Evolutionary conservation across 2,329 filamentous ascomycete genomes (phyloP).

Genomic region (Claviceps sp.): DNA sequence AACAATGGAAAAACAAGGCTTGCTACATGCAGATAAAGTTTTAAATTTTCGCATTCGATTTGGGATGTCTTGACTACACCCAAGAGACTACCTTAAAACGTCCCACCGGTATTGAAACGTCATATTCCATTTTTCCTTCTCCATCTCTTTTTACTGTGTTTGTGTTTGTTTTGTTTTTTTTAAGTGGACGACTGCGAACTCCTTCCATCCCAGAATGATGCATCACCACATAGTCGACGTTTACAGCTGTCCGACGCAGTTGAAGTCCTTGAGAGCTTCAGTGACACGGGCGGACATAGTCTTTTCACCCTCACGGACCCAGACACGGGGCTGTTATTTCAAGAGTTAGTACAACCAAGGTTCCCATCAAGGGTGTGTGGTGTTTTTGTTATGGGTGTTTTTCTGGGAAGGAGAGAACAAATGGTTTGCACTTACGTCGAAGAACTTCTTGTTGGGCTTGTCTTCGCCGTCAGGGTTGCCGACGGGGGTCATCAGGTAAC

Average conservation of each 20-base stretch:
- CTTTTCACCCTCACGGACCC: slow-evolving; percentile 96
- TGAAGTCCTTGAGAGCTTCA: slow-evolving; percentile 83
- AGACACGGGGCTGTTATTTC: slow-evolving; percentile 59
- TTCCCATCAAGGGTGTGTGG: neutral
- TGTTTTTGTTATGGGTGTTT: neutral
- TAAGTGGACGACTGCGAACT: neutral
- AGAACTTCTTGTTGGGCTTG: slow-evolving; percentile 99
- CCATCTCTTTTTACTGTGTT: neutral
- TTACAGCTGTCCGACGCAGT: slow-evolving; percentile 31
- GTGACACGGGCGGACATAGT: slow-evolving; percentile 75
- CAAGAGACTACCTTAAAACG: neutral
- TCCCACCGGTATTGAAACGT: neutral
- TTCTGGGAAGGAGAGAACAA: neutral
- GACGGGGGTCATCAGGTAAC: slow-evolving; percentile 75
- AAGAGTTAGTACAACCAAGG: neutral
- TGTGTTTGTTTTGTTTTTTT: neutral
- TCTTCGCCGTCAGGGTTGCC: slow-evolving; percentile 92
- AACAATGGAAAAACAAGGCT: neutral
- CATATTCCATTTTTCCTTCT: neutral
- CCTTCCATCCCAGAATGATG: neutral
- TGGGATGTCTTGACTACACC: neutral
- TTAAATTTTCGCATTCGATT: neutral
- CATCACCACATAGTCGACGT: neutral
- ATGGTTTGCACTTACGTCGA: slow-evolving; percentile 33
- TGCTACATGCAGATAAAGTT: neutral